These are phyloP conservation scores for Auricularia heimuer DNA, from an alignment of 768 basidiomycete genomes.

Conservation along the genomic window DNA sequence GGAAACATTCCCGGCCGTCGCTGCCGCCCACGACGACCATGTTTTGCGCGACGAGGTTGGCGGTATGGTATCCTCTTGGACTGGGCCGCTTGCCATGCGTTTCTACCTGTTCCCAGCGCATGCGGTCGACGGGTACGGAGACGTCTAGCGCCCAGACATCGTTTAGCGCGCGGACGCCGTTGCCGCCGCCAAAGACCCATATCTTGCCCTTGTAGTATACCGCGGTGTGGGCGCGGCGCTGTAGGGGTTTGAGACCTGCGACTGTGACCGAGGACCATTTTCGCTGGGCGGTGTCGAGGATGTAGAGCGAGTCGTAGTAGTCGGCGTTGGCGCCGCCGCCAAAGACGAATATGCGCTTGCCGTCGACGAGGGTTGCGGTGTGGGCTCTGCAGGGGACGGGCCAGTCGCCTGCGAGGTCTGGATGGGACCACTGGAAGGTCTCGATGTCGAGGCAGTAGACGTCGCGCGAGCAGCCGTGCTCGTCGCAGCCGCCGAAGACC, in stretches of 20 bases:
- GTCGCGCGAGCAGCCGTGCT: slow-evolving; percentile 61
- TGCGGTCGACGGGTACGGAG: slow-evolving; percentile 24
- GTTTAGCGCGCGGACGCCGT: slow-evolving; percentile 79
- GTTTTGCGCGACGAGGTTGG: slow-evolving; percentile 73
- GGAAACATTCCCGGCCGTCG: slow-evolving; percentile 81
- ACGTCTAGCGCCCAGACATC: slow-evolving; percentile 86
- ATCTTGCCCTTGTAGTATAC: slow-evolving; percentile 63
- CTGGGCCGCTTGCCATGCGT: slow-evolving; percentile 48
- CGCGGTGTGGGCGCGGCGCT: slow-evolving; percentile 81
- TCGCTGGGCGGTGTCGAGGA: slow-evolving; percentile 68
- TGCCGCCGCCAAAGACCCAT: slow-evolving; percentile 91
- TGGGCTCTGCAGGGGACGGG: slow-evolving; percentile 84
- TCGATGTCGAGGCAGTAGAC: slow-evolving; percentile 83
- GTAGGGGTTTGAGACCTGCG: slow-evolving; percentile 30
- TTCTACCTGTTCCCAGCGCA: slow-evolving; percentile 52
- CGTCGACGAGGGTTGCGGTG: slow-evolving; percentile 72
- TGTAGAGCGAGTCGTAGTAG: slow-evolving; percentile 77
- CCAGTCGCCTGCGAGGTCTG: slow-evolving; percentile 63
- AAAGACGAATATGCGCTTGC: slow-evolving; percentile 65
- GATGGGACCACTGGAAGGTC: slow-evolving; percentile 82
- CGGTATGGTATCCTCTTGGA: slow-evolving; percentile 81
- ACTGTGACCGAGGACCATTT: slow-evolving; percentile 40
- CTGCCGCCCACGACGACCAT: slow-evolving; percentile 90
- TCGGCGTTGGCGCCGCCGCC: slow-evolving; percentile 77
- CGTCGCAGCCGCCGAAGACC: slow-evolving; percentile 86